Evolutionary conservation across 225 moss, liverwort and hornwort genomes (phyloP), one percentile per base, ranked within the genome.

Genomic region (Antitrichia curtipendula): DNA sequence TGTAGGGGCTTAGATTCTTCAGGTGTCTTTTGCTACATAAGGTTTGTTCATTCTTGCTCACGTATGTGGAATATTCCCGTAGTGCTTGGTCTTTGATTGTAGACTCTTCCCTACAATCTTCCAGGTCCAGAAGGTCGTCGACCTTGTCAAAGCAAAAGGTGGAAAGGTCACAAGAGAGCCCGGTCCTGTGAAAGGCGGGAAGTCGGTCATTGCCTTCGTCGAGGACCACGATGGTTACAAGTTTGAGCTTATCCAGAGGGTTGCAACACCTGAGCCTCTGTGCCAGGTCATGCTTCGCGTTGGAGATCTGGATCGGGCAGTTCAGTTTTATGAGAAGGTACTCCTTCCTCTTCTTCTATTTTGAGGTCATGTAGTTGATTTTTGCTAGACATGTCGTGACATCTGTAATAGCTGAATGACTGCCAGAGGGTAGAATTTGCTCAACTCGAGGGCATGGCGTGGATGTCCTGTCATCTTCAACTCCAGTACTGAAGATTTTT

Each of bases 131-230:
- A 99, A 95, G 93, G 94, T 93, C 16, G 97, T 96, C 40, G 99
- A 97, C 65, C 95, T 97, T 56, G 92, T 95, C 49, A 99, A 94
- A 85, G 95, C 94, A 7, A 99, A 99, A 85, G 99, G 99, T 85
- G 99, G 99, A 34, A 97, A 94, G 89, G 99, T 99, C 32, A 59
- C 97, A 58, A 95, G 99, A 65, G 99, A 99, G 80, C 95, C 99
- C 32, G 99, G 99, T 28, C 97, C 97, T 77, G 97, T 99, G 88
- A 99, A 99, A 87, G 99, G 99, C 23, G 99, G 99, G n/a, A 93
- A 90, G 54, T 90, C 95, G 15, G 60, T 99, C 28, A 97, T 99
- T 84, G 99, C 99, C 36, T 99, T 99, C 80, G 90, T 99, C 63
- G 94, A 93, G 38, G 99, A 99, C 84, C 92, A 90, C 60, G 96